phyloP scores from a whole-genome alignment of 148 eudicot species.

The Cornus kousa region DNA sequence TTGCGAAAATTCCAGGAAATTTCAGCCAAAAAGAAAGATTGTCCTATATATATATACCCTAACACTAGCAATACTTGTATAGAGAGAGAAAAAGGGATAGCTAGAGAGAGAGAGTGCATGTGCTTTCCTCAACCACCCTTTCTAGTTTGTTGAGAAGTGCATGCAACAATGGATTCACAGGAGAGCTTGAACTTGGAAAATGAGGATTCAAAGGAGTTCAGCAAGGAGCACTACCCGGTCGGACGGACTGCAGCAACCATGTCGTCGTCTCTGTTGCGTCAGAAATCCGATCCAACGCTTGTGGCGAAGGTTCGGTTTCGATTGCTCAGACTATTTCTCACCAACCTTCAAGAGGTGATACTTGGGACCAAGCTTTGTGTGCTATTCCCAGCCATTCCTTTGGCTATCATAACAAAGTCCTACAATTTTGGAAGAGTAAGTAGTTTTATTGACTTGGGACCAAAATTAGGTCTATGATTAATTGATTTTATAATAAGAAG shows the following conservation, averaged over 20 bases:
- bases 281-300: conserved; percentile 29
- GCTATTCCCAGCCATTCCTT: conserved; percentile 48
- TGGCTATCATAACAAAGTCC: conserved; percentile 42
- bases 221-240: conserved; percentile 20
- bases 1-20: background rate
- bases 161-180: conserved; percentile 1
- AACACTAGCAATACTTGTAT: background rate
- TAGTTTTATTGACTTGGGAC: conserved; percentile 14
- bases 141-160: background rate
- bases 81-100: background rate
- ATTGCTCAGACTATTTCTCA: conserved; percentile 25
- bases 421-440: conserved; percentile 47
- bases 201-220: conserved; percentile 24
- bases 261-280: conserved; percentile 36
- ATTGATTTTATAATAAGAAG: no score
- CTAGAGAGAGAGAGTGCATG: background rate
- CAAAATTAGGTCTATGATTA: background rate
- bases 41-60: background rate
- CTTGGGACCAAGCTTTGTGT: conserved; percentile 56
- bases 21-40: background rate
- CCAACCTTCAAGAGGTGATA: conserved; percentile 43
- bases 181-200: conserved; percentile 36
- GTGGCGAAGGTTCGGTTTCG: conserved; percentile 23
- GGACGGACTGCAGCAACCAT: conserved; percentile 31
- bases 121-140: background rate